Percentiles rank a stretch among this genome's conserved stretches.
These are phyloP conservation scores for Solanum bukasovii DNA, from an alignment of 257 asterid species.

Conservation along the genomic window DNA sequence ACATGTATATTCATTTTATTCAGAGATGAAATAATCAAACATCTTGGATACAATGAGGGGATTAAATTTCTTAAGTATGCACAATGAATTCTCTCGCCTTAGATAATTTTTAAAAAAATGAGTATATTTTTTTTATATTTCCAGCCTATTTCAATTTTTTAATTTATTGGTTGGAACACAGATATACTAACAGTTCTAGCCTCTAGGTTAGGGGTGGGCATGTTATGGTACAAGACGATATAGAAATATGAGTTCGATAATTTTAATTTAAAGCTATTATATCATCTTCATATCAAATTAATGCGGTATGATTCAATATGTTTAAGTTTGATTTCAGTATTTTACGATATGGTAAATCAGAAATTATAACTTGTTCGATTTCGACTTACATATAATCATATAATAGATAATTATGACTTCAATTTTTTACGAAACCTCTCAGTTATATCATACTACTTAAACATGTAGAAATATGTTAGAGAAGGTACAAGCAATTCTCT, in stretches of 20 bases:
- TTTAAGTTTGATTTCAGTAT: no score
- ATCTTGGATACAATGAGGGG: fast-evolving
- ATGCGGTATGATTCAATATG: neutral
- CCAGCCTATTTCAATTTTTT: neutral
- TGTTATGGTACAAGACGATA: neutral
- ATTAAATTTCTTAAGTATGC: neutral
- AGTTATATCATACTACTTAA: no score
- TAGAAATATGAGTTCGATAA: no score
- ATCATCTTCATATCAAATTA: neutral
- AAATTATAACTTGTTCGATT: neutral
- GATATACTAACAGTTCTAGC: neutral
- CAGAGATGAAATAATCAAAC: neutral
- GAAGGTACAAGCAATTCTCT: neutral
- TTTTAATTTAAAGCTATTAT: no score
- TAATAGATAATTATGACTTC: no score
- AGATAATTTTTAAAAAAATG: neutral
- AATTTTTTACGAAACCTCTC: no score
- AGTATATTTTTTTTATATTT: neutral
- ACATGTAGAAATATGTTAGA: no score
- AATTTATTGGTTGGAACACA: neutral
- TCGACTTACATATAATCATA: neutral
- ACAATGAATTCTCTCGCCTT: neutral
- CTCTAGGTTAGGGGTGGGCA: neutral
- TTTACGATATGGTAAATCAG: no score
- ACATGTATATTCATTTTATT: neutral